A percentile compares a stretch with the other conserved stretches of the same genome.
Evolutionary conservation across 78 protist genomes (phyloP).

Genomic region (Goniomonas avonlea): DNA sequence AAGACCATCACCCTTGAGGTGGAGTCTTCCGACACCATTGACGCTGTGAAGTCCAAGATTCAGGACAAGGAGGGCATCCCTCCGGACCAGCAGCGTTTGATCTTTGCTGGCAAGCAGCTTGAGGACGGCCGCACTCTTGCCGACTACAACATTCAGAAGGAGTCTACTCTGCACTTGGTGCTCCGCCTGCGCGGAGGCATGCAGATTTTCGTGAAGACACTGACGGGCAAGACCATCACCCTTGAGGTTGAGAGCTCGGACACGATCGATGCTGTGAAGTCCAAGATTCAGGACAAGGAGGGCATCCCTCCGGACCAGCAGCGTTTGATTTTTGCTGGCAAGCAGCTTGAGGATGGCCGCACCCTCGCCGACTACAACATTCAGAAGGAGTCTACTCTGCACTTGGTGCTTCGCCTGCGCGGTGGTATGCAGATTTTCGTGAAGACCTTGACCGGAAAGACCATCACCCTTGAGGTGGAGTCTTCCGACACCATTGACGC

Average conservation of each 20-base stretch:
- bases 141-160: slow-evolving; percentile 97
- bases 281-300: slow-evolving; percentile 97
- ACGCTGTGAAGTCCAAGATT: slow-evolving; percentile 91
- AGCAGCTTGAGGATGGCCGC: slow-evolving; percentile 98
- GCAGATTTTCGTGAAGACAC: slow-evolving; percentile 27
- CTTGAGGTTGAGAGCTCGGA: slow-evolving; percentile 91
- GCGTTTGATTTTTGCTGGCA: slow-evolving; percentile 98
- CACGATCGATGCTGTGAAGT: slow-evolving; percentile 90
- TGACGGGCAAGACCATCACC: slow-evolving; percentile 67
- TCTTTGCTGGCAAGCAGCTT: slow-evolving; percentile 99
- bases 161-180: slow-evolving; percentile 62
- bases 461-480: slow-evolving; percentile 95
- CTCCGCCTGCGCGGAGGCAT: slow-evolving; percentile 76
- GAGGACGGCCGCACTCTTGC: slow-evolving; percentile 96
- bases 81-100: slow-evolving; percentile 98
- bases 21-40: slow-evolving; percentile 89
- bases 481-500: slow-evolving; percentile 87
- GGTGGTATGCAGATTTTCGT: slow-evolving; percentile 66
- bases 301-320: slow-evolving; percentile 97
- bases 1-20: slow-evolving; percentile 86
- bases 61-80: slow-evolving; percentile 94
- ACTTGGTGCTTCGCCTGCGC: slow-evolving; percentile 84
- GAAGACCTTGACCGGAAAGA: slow-evolving; percentile 93
- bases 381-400: slow-evolving; percentile 75
- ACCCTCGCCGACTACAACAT: slow-evolving; percentile 97